Evolutionary conservation across 1,284 basidiomycete species (phyloP), one percentile per base, ranked within the genome.

Genomic region (Ceratobasidium sp.): DNA sequence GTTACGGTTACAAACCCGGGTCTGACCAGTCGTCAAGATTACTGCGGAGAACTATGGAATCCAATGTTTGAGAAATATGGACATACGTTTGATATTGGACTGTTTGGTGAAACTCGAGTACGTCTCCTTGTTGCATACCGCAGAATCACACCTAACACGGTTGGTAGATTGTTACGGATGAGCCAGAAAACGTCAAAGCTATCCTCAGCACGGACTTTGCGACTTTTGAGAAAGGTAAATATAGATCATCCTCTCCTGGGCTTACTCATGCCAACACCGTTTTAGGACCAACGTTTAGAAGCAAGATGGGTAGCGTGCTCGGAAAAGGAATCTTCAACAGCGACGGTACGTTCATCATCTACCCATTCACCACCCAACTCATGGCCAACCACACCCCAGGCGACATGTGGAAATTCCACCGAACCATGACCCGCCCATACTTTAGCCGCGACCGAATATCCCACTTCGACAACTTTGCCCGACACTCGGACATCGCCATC

Each of bases 371-470:
- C 21, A 8, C 23, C 6, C n/a, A 18, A 21, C 23, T 23, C 28
- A 8, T 14, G 14, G 23, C 5, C 5, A 2, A 16, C 4, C 36
- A 14, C 16, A 39, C 55, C 9, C 8, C 28, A 71, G 67, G 67
- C 26, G 72, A 72, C 23, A 64, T 75, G 52, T 76, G 75, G 75
- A 76, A 76, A 39, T 75, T 73, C 70, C 78, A 80, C 64, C 75
- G 79, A 12, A 70, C 71, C 10, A 74, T 80, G 48, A 76, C 78
- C 10, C 75, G 79, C 1, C 80, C 79, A 5, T 80, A 78, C 75
- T 80, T 80, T 64, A 72, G 75, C 18, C 76, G 76, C 26, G 78
- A 80, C 14, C 74, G 77, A 16, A 77, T 79, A 46, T 73, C 77
- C 18, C 77, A 80, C 74, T 78, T 79, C 39, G 74, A 76, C 39